Evolutionary conservation across 2,329 filamentous ascomycete species (phyloP).

Genomic region (Exutisphaerella laricina): DNA sequence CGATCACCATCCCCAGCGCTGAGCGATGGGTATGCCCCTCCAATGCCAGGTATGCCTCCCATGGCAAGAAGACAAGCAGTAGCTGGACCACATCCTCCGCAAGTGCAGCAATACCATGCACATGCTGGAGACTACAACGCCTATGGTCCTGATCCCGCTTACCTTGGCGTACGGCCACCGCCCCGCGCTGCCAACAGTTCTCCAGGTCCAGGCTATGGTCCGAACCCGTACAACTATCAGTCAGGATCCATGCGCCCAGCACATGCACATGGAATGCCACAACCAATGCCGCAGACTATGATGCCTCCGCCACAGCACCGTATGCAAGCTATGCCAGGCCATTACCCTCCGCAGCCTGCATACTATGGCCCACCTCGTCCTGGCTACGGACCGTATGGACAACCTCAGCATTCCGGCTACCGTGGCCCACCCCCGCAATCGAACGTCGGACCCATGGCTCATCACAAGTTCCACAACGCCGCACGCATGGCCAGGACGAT

Average conservation of each 20-base stretch:
- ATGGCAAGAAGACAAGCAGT: conserved; percentile 21
- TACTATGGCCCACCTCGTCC: conserved; percentile 22
- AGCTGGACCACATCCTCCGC: conserved; percentile 19
- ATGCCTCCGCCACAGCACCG: conserved; percentile 17
- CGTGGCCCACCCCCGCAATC: conserved; percentile 23
- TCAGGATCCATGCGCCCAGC: conserved; percentile 22
- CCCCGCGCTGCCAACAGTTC: conserved; percentile 24
- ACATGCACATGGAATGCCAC: conserved; percentile 19
- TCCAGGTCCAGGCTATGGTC: conserved; percentile 24
- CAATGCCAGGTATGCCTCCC: conserved; percentile 25
- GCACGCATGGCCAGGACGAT: conserved; percentile 29
- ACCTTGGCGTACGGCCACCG: conserved; percentile 26
- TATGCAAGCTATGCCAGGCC: conserved; percentile 16
- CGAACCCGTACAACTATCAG: conserved; percentile 26
- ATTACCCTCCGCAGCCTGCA: conserved; percentile 11
- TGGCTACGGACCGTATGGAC: conserved; percentile 20
- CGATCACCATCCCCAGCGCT: conserved; percentile 41
- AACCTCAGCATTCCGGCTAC: conserved; percentile 17
- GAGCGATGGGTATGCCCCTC: conserved; percentile 36
- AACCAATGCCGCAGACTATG: conserved; percentile 17
- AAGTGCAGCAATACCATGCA: conserved; percentile 27
- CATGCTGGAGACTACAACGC: conserved; percentile 27
- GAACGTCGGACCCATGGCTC: conserved; percentile 26
- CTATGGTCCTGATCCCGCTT: conserved; percentile 20
- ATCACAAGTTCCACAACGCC: conserved; percentile 33